These are phyloP conservation scores for Ophiostoma piceae DNA, from an alignment of 2,329 filamentous ascomycete genomes.

Conservation along the genomic window DNA sequence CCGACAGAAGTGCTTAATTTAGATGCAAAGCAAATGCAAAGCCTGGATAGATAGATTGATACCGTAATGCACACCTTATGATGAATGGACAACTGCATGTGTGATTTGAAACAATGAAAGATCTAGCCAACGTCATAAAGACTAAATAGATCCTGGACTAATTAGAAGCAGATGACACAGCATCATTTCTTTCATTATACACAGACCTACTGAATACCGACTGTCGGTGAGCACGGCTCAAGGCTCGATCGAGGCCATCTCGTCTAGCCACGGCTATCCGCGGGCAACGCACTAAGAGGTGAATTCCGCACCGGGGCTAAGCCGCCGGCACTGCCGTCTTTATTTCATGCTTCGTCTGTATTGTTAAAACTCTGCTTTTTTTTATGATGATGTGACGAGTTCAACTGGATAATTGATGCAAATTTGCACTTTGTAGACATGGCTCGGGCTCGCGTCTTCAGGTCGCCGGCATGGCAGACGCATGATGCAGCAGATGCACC, in stretches of 20 bases:
- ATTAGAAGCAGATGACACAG: too few relatives aligned
- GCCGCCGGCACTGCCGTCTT: background rate
- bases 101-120: too few relatives aligned
- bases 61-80: background rate
- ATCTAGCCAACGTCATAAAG: too few relatives aligned
- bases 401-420: too few relatives aligned
- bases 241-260: background rate
- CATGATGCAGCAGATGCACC: background rate
- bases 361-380: background rate
- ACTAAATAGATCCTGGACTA: too few relatives aligned
- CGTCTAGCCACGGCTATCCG: conserved; percentile 21
- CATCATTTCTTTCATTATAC: background rate
- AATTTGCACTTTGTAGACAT: background rate
- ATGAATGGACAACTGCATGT: too few relatives aligned
- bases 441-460: background rate
- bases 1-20: background rate
- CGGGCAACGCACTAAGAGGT: conserved; percentile 13
- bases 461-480: background rate
- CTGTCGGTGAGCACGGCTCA: background rate
- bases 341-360: background rate
- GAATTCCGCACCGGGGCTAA: conserved; percentile 8
- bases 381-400: too few relatives aligned
- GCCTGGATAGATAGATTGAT: background rate
- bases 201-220: background rate
- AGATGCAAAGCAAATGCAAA: background rate